A percentile compares a stretch with the other conserved stretches of the same genome.
Evolutionary conservation across 2,329 filamentous ascomycete species (phyloP).

Genomic region (Beauveria caledonica): DNA sequence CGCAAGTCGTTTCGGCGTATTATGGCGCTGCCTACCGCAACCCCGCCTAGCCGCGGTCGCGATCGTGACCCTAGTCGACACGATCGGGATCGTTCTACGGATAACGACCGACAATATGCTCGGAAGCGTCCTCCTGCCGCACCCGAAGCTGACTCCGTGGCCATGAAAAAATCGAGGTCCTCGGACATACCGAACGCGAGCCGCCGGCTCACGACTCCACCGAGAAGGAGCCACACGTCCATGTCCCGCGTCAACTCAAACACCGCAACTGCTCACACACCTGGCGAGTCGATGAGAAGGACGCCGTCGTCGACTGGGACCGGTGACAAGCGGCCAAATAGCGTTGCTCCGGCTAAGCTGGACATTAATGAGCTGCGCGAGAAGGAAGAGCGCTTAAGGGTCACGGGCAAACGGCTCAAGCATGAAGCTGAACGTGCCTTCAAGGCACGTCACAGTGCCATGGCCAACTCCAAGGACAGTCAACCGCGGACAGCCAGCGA

Average conservation of each 20-base stretch:
- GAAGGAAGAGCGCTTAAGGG: slow-evolving; percentile 29
- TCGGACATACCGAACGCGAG: slow-evolving; percentile 30
- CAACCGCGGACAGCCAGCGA: slow-evolving; percentile 12
- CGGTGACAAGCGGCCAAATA: slow-evolving; percentile 23
- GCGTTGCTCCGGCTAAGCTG: slow-evolving; percentile 20
- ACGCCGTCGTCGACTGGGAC: slow-evolving; percentile 14
- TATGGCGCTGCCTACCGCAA: slow-evolving; percentile 29
- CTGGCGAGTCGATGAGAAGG: slow-evolving; percentile 33
- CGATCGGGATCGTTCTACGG: neutral
- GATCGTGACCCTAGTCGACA: slow-evolving; percentile 19
- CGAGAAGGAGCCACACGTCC: slow-evolving; percentile 40
- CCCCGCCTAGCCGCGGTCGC: slow-evolving; percentile 13
- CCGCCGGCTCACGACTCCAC: slow-evolving; percentile 40
- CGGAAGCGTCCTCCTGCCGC: slow-evolving; percentile 43
- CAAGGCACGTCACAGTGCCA: slow-evolving; percentile 16
- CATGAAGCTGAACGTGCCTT: slow-evolving; percentile 43
- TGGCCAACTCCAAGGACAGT: slow-evolving; percentile 16
- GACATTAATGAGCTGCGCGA: slow-evolving; percentile 24
- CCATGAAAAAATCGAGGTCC: slow-evolving; percentile 35
- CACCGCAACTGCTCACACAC: slow-evolving; percentile 44
- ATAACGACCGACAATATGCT: slow-evolving; percentile 20
- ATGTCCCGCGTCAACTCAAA: slow-evolving; percentile 48
- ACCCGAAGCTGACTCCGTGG: slow-evolving; percentile 25
- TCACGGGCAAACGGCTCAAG: slow-evolving; percentile 43
- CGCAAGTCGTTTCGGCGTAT: slow-evolving; percentile 38